phyloP scores from a whole-genome alignment of 2,329 filamentous ascomycete species.

The Fusarium pseudograminearum region DNA sequence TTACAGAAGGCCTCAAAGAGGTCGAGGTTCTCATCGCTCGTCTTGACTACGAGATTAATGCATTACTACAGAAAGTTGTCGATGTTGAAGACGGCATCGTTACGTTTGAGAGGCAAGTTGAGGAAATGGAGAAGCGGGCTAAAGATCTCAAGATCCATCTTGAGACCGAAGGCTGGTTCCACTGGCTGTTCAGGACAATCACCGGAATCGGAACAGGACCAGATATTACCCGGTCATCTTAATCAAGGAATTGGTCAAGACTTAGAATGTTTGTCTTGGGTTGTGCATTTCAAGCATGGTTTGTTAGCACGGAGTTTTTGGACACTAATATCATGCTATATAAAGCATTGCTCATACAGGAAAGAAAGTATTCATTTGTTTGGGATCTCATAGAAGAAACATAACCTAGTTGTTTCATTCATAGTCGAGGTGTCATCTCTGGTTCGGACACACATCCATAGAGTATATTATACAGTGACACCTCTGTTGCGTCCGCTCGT shows the following conservation, averaged over 20 bases:
- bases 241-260: constrained; percentile 11
- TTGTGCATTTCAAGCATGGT: constrained; percentile 2
- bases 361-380: constrained; percentile 20
- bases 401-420: constrained; percentile 28
- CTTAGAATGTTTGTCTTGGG: constrained; percentile 12
- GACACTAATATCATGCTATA: constrained; percentile 11
- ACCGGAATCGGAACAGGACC: constrained; percentile 71
- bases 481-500: constrained; percentile 22
- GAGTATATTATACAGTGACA: constrained; percentile 47
- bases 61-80: constrained; percentile 81
- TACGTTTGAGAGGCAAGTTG: constrained; percentile 83
- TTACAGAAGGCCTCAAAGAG: constrained; percentile 80
- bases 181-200: constrained; percentile 72
- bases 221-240: constrained; percentile 60
- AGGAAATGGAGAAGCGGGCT: constrained; percentile 74
- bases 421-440: constrained; percentile 36
- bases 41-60: constrained; percentile 90
- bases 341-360: constrained; percentile 13
- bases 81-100: constrained; percentile 87
- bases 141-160: constrained; percentile 72
- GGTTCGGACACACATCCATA: constrained; percentile 40
- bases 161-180: constrained; percentile 72
- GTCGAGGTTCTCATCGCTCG: constrained; percentile 85
- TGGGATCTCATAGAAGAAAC: constrained; percentile 22
- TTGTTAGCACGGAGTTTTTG: constrained; percentile 37